These are phyloP conservation scores for Aspergillus intermedius DNA, from an alignment of 2,329 filamentous ascomycete species.

Conservation along the genomic window DNA sequence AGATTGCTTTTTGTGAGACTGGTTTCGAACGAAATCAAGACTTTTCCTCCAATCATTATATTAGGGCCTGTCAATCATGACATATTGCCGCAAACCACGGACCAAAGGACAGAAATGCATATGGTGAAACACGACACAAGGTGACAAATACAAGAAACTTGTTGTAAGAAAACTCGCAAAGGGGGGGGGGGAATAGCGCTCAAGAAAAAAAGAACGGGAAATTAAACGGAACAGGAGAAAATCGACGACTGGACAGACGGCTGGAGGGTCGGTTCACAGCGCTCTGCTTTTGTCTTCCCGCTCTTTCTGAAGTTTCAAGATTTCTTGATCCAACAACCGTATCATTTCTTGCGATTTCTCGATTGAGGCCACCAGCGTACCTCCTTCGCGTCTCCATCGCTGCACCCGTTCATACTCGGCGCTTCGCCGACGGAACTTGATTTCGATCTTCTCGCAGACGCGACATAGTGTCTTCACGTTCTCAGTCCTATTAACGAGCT, in stretches of 20 bases:
- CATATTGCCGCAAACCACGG: conserved; percentile 18
- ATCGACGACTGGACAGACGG: neutral
- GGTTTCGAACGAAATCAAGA: conserved; percentile 9
- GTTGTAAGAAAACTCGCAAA: conserved; percentile 9
- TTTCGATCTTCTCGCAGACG: conserved; percentile 81
- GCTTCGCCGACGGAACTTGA: conserved; percentile 67
- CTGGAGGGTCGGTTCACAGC: conserved; percentile 9
- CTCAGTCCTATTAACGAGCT: conserved; percentile 72
- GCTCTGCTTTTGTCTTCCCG: conserved; percentile 34
- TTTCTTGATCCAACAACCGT: conserved; percentile 63
- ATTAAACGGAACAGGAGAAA: conserved; percentile 7
- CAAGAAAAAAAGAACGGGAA: conserved; percentile 14
- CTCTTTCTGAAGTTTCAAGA: conserved; percentile 58
- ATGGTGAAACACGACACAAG: conserved; percentile 23
- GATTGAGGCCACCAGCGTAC: conserved; percentile 53
- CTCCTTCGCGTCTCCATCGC: conserved; percentile 69
- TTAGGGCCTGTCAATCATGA: conserved; percentile 11
- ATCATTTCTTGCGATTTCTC: conserved; percentile 67
- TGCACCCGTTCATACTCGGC: conserved; percentile 69
- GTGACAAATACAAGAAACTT: conserved; percentile 13
- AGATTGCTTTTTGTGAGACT: conserved; percentile 13
- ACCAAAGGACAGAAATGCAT: conserved; percentile 10
- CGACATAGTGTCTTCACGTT: conserved; percentile 63
- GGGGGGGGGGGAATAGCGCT: conserved; percentile 17
- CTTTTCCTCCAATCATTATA: conserved; percentile 20